Evolutionary conservation across 2,329 filamentous ascomycete genomes (phyloP).

Genomic region (Botryotinia narcissicola): DNA sequence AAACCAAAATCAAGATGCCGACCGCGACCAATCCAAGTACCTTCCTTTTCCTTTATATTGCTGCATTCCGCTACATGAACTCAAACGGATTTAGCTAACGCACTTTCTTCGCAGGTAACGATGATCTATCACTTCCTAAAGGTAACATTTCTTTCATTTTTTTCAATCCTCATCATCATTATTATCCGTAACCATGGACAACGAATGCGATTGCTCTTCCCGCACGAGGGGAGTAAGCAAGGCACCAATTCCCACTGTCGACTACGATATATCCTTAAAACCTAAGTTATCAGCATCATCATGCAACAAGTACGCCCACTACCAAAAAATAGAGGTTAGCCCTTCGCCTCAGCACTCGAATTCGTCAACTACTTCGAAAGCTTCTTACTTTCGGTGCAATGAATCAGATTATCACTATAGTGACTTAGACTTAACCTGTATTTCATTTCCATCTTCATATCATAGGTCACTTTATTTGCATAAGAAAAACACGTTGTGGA

Average conservation of each 20-base stretch:
- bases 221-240: slow-evolving; percentile 2
- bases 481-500: slow-evolving; percentile 3
- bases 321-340: not conserved
- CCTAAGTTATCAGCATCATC: slow-evolving; percentile 11
- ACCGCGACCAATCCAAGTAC: not conserved
- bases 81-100: slow-evolving; percentile 24
- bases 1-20: not conserved
- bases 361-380: not conserved
- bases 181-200: slow-evolving; percentile 19
- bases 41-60: slow-evolving; percentile 8
- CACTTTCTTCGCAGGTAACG: slow-evolving; percentile 48
- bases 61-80: not conserved
- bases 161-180: slow-evolving; percentile 17
- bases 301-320: not conserved
- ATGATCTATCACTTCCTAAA: slow-evolving; percentile 64
- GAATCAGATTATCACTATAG: not conserved
- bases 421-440: not conserved
- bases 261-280: slow-evolving; percentile 12
- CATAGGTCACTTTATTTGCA: slow-evolving; percentile 1
- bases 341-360: not conserved
- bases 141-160: slow-evolving; percentile 43
- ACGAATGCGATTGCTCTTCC: slow-evolving; percentile 15
- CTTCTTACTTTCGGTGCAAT: slow-evolving; percentile 2
- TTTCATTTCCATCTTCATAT: not conserved
- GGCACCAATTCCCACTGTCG: slow-evolving; percentile 3